Base-by-base conservation (phyloP, 1,284 basidiomycete genomes). In the Trametes pubescens region DNA sequence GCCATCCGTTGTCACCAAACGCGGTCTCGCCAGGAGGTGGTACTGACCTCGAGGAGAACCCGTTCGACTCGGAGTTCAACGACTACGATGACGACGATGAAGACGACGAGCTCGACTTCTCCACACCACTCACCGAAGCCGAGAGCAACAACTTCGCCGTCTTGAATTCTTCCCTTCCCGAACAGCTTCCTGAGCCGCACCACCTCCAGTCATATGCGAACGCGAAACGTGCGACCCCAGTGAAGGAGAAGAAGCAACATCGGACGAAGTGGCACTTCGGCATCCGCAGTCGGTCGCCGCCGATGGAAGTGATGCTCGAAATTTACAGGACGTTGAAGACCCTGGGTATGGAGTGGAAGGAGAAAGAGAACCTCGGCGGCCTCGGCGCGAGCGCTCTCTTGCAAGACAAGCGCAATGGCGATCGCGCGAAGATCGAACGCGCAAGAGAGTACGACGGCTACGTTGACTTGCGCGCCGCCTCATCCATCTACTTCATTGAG, bases 271-370 rank as follows among this genome's bases (percentile, higher is more conserved):
- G 98, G 98, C 98, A 99, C 77, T 99, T 99, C 75, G 97, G 98
- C 6, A 99, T 99, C 49, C 87, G 97, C 40, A 96, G 94, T 69
- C 86, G 96, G 61, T 95, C 92, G 64, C 95, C 96, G 49, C 97
- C 97, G 22, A 98, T 99, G 95, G 97, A 99, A 77, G 97, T 99
- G 49, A 98, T 99, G 96, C 82, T 98, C 26, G 97, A 99, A 83
- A 98, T 99, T 62, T 99, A 99, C 80, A 84, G 94, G 66, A 98
- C 96, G 58, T 80, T 99, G 61, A 92, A 93, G 78, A 83, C 89
- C 61, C 82, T 99, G n/a, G 94, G 93, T 21, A 98, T 99, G 95
- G 95, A 99, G 78, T 99, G 97, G 96, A 91, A 92, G 76, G 89
- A 92, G 81, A 93, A 93, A 81, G 83, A 82, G 69, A 86, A 85